Evolutionary conservation across 345 rosid genomes (phyloP).

Genomic region (Acer yangbiense): DNA sequence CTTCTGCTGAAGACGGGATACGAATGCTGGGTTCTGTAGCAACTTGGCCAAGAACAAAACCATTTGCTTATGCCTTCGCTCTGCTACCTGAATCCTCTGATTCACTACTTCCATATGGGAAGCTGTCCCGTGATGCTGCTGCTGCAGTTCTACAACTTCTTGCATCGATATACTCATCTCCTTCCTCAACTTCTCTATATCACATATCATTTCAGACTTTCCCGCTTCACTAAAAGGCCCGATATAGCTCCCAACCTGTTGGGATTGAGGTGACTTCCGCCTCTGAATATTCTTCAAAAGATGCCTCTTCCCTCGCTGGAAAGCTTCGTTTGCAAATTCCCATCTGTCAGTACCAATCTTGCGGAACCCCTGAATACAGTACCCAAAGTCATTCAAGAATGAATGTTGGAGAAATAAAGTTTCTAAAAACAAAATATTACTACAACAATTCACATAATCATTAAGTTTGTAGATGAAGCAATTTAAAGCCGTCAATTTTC

Average conservation of each 20-base stretch:
- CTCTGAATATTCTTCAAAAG: slow-evolving; percentile 84
- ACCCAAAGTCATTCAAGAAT: slow-evolving; percentile 35
- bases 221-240: slow-evolving; percentile 48
- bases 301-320: slow-evolving; percentile 76
- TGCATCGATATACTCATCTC: slow-evolving; percentile 63
- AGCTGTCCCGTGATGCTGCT: slow-evolving; percentile 56
- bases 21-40: slow-evolving; percentile 58
- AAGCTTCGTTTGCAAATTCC: slow-evolving; percentile 93
- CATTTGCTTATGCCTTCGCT: slow-evolving; percentile 76
- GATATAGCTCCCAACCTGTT: slow-evolving; percentile 51
- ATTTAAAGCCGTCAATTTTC: slow-evolving; percentile 15
- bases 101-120: slow-evolving; percentile 51
- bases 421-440: slow-evolving; percentile 8
- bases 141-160: slow-evolving; percentile 62
- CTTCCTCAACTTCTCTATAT: slow-evolving; percentile 61
- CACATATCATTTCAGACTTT: slow-evolving; percentile 53
- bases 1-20: slow-evolving; percentile 52
- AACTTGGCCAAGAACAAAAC: slow-evolving; percentile 75
- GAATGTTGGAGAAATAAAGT: slow-evolving; percentile 17
- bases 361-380: slow-evolving; percentile 69
- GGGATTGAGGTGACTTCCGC: slow-evolving; percentile 72
- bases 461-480: background rate
- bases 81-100: slow-evolving; percentile 66
- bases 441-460: background rate
- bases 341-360: slow-evolving; percentile 86